These are phyloP conservation scores for Parietaria judaica DNA, from an alignment of 306 rosid species.

Conservation along the genomic window DNA sequence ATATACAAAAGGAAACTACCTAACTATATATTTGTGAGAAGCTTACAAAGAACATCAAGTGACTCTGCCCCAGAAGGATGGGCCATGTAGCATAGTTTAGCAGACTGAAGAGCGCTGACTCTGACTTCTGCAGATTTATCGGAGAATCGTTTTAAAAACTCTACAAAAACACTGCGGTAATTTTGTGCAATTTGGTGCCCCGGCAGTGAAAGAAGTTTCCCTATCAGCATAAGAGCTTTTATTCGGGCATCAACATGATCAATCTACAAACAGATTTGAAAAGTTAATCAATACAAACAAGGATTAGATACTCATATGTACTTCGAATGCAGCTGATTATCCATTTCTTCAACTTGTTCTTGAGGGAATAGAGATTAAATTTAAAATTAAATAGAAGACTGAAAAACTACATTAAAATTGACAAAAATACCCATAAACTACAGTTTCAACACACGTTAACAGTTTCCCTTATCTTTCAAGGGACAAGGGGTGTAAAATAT, in stretches of 20 bases:
- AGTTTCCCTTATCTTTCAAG: too few relatives aligned
- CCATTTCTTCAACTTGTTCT: too few relatives aligned
- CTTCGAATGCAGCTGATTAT: too few relatives aligned
- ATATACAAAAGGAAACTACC: too few relatives aligned
- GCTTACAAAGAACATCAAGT: slow-evolving; percentile 67
- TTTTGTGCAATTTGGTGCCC: slow-evolving; percentile 47
- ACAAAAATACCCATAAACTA: too few relatives aligned
- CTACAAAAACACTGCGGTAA: slow-evolving; percentile 57
- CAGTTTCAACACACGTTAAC: too few relatives aligned
- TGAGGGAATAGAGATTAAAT: not conserved
- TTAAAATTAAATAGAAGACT: not conserved
- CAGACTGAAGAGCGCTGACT: slow-evolving; percentile 70
- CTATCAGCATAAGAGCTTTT: slow-evolving; percentile 82
- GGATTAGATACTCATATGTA: too few relatives aligned
- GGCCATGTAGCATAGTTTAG: slow-evolving; percentile 47
- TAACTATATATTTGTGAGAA: slow-evolving; percentile 9
- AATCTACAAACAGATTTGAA: slow-evolving; percentile 41
- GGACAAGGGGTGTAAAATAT: too few relatives aligned
- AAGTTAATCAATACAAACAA: slow-evolving; percentile 9
- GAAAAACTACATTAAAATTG: too few relatives aligned
- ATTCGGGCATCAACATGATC: slow-evolving; percentile 92
- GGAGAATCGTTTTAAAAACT: slow-evolving; percentile 77
- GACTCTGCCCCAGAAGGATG: slow-evolving; percentile 50
- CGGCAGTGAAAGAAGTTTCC: slow-evolving; percentile 71
- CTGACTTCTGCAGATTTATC: slow-evolving; percentile 89